Conservation (phyloP, 140 eudicot species). For the Stevia rebaudiana region DNA sequence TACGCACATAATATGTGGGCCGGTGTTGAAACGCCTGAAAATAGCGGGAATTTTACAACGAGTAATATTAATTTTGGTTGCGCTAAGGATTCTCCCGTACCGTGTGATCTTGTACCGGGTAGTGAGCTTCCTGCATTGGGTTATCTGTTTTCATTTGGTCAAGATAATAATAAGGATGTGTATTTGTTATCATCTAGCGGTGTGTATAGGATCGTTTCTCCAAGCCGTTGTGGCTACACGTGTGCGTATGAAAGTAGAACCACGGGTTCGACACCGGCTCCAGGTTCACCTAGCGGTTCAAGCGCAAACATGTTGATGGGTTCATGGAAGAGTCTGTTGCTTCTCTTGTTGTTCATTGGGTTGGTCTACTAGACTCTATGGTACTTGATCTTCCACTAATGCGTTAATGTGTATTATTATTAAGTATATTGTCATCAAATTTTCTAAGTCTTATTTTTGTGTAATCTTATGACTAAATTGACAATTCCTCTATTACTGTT, state of each 20-base stretch:
- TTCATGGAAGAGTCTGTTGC: slow-evolving; percentile 22
- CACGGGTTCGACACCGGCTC: slow-evolving; percentile 7
- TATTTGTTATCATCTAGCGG: slow-evolving; percentile 60
- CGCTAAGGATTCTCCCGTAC: slow-evolving; percentile 63
- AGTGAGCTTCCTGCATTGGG: slow-evolving; percentile 57
- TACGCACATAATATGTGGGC: slow-evolving; percentile 66
- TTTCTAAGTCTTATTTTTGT: not conserved
- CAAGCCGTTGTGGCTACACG: slow-evolving; percentile 64
- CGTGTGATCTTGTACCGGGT: slow-evolving; percentile 48
- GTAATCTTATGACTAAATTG: not conserved
- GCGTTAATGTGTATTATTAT: not conserved
- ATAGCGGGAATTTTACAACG: slow-evolving; percentile 57
- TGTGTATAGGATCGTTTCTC: slow-evolving; percentile 66
- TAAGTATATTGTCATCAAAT: slow-evolving; percentile 3
- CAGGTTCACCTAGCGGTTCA: slow-evolving; percentile 37
- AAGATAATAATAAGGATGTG: slow-evolving; percentile 58
- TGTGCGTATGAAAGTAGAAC: slow-evolving; percentile 45
- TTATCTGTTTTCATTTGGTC: slow-evolving; percentile 70
- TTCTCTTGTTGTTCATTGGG: slow-evolving; percentile 29
- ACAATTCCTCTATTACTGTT: not conserved
- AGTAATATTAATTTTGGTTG: slow-evolving; percentile 36
- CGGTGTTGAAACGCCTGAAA: slow-evolving; percentile 60
- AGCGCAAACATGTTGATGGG: slow-evolving; percentile 26
- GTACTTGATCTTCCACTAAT: not conserved
- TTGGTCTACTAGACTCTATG: slow-evolving; percentile 9